Evolutionary conservation across 805 yeast species (phyloP), one percentile per base, ranked within the genome.

Genomic region (Metschnikowia henanensis): DNA sequence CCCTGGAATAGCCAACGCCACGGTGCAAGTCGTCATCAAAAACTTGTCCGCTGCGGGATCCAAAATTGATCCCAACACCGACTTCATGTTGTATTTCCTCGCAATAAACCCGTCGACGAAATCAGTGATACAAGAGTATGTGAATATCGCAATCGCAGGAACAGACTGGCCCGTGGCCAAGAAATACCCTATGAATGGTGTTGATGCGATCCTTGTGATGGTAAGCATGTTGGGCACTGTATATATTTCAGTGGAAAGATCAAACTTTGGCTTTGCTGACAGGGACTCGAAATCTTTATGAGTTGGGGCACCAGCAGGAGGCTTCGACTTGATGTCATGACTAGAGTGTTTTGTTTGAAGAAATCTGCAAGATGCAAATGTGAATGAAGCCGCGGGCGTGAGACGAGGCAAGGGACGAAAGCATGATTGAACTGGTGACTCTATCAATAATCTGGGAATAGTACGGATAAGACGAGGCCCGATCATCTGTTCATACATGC

Each of bases 1-100:
- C 38, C 81, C 75, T 10, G 83, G 68, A 52, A 82, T 76, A 0
- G 92, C 81, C 45, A 94, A 66, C 40, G 95, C 81, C 0, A 83
- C 73, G 0, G 98, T 91, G 39, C 95, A 80, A 0, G 87, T 80
- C 17, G 92, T 76, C 97, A 94, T 90, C 36, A 94, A 72, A 13
- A 86, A 71, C 61, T 94, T 94, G 61, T 94, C 99, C 0, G 99
- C 99, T 68, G 89, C 74, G 0, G 99, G 99, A 58, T 94, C 99
- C 26, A 95, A 70, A 13, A 94, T 83, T 0, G 96, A 84, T 0
- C 99, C 99, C 6, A 90, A 77, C 1, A 87, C 83, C 1, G 96
- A 82, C 56, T 81, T 77, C 75, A 85, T 70, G 43, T 88, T 81
- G 70, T 65, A 92, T 47, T 66, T 77, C 43, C 99, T 73, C 4